These are phyloP conservation scores for Wickerhamiella vanderwaltii DNA, from an alignment of 805 yeast species.

Conservation along the genomic window DNA sequence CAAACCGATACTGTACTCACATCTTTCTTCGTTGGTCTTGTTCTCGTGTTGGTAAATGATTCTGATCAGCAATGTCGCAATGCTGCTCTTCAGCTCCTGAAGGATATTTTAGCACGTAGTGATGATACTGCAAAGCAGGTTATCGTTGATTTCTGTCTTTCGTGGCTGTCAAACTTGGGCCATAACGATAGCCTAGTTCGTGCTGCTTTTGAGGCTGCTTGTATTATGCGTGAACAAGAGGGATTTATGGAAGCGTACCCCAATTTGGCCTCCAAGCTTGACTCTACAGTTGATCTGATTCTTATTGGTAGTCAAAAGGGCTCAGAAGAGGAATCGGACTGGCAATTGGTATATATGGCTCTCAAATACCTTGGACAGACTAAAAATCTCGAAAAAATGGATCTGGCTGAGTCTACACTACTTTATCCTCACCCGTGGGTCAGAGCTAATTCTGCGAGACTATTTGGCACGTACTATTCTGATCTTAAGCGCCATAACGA, in stretches of 20 bases:
- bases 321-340: constrained; percentile 37
- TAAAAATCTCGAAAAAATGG: constrained; percentile 23
- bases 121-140: constrained; percentile 1
- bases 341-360: constrained; percentile 70
- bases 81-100: constrained; percentile 57
- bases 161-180: constrained; percentile 16
- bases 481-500: constrained; percentile 24
- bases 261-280: constrained; percentile 8
- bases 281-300: background rate
- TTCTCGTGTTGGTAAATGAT: constrained; percentile 68
- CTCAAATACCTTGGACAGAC: constrained; percentile 34
- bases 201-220: constrained; percentile 19
- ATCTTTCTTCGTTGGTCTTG: constrained; percentile 72
- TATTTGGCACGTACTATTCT: constrained; percentile 42
- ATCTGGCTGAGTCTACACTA: constrained; percentile 38
- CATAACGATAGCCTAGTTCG: constrained; percentile 17
- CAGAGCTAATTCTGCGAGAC: constrained; percentile 50
- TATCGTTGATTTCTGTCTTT: constrained; percentile 14
- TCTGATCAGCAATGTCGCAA: constrained; percentile 70
- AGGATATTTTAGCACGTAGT: constrained; percentile 24
- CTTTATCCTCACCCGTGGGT: constrained; percentile 91
- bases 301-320: constrained; percentile 19
- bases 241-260: constrained; percentile 1
- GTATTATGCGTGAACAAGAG: constrained; percentile 12
- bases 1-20: constrained; percentile 39